phyloP scores from a whole-genome alignment of 2,329 filamentous ascomycete species.

The Fusarium globosum region DNA sequence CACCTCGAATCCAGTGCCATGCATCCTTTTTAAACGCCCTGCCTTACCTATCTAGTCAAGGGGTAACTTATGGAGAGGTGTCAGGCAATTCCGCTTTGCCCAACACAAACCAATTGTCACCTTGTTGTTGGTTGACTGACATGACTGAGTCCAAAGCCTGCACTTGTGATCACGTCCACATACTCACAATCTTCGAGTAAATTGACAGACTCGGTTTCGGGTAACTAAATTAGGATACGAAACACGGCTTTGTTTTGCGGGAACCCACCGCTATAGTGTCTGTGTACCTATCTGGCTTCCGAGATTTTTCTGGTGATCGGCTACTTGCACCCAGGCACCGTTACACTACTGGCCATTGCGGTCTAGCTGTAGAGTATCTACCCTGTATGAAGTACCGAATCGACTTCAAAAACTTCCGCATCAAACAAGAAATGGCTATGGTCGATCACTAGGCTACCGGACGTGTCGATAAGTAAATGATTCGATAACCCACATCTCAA shows the following conservation, averaged over 20 bases:
- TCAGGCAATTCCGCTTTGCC: slow-evolving; percentile 23
- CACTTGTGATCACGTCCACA: background rate
- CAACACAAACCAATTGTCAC: slow-evolving; percentile 8
- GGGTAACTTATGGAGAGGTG: slow-evolving; percentile 2
- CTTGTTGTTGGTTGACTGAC: background rate
- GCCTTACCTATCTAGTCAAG: background rate
- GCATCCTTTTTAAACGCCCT: background rate
- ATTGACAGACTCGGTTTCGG: background rate
- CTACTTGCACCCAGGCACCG: slow-evolving; percentile 21
- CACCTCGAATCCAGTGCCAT: slow-evolving; percentile 2
- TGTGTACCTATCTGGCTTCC: slow-evolving; percentile 5
- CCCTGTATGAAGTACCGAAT: slow-evolving; percentile 8
- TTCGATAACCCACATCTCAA: slow-evolving; percentile 36
- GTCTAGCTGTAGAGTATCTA: background rate
- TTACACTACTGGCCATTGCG: slow-evolving; percentile 27
- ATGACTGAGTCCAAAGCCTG: background rate
- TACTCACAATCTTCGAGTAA: background rate
- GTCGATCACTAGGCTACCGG: slow-evolving; percentile 6
- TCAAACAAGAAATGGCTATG: slow-evolving; percentile 1
- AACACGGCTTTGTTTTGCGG: slow-evolving; percentile 15
- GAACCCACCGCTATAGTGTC: slow-evolving; percentile 29
- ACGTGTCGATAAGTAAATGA: slow-evolving; percentile 13
- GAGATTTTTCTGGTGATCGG: slow-evolving; percentile 10
- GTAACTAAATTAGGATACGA: slow-evolving; percentile 40
- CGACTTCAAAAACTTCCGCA: background rate